Percentiles rank a stretch among this genome's conserved stretches.
phyloP scores from a whole-genome alignment of 2,329 filamentous ascomycete genomes.

The Penicillium digitatum region DNA sequence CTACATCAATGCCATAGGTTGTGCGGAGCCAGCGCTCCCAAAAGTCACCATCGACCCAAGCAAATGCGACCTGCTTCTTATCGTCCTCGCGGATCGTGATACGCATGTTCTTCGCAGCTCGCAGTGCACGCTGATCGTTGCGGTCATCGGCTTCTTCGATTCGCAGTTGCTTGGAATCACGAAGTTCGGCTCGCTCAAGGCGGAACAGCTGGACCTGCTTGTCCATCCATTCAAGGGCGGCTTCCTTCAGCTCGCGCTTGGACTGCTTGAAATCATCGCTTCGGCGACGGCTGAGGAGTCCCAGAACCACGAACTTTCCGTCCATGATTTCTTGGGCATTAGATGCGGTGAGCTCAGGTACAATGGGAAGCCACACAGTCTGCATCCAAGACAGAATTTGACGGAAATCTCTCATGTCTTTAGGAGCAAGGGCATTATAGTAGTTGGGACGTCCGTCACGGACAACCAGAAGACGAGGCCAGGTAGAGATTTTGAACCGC shows the following conservation, averaged over 20 bases:
- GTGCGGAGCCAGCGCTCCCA: conserved; percentile 96
- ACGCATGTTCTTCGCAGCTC: conserved; percentile 82
- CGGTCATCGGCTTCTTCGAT: conserved; percentile 96
- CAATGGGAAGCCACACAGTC: conserved; percentile 90
- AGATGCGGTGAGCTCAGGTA: conserved; percentile 84
- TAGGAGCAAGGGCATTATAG: conserved; percentile 79
- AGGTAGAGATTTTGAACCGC: conserved; percentile 92
- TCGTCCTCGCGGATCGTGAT: conserved; percentile 87
- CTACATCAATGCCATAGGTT: conserved; percentile 88
- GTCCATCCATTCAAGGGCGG: conserved; percentile 96
- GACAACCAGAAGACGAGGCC: conserved; percentile 87
- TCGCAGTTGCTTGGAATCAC: conserved; percentile 88
- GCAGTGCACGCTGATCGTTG: conserved; percentile 79
- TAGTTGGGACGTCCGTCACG: conserved; percentile 86
- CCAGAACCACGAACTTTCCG: conserved; percentile 89
- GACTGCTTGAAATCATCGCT: conserved; percentile 72
- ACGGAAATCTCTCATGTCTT: conserved; percentile 85
- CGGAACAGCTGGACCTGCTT: conserved; percentile 90
- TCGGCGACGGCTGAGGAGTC: conserved; percentile 75
- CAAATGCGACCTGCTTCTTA: conserved; percentile 86
- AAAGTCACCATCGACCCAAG: conserved; percentile 94
- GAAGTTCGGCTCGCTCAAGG: conserved; percentile 84
- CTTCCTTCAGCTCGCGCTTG: conserved; percentile 88
- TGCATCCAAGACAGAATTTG: conserved; percentile 89
- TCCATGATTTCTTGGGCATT: conserved; percentile 96